Base-by-base conservation (phyloP, 768 basidiomycete species). In the Calocybe indica region DNA sequence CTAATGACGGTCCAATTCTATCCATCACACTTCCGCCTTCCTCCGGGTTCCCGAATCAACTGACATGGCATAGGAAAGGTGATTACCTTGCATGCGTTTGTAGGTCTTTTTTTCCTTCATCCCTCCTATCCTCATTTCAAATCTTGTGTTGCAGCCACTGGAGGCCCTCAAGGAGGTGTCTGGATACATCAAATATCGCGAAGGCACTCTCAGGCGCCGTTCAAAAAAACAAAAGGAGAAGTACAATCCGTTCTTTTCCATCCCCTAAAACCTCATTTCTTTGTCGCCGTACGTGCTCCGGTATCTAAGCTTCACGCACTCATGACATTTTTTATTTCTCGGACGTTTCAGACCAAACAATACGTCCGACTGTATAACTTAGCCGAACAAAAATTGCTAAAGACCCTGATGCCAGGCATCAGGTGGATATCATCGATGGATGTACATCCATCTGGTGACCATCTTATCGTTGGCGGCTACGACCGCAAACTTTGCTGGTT, bases 401-500 rank as follows among this genome's bases (percentile, higher is more conserved):
- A 92, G 72, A 94, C 95, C n/a, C 69, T 98, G 39, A 81, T 76
- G 59, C 90, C 94, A n/a, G 94, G 94, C 45, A 88, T 95, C 53
- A 85, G 82, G 62, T 98, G 95, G 95, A 97, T 99, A 61, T 96
- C 93, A 33, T 89, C 82, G 7, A 86, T 99, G 85, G 94, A 98
- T 62, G 79, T 99, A 22, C 96, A 99, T 67, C 91, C 95, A 14
- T 86, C 87, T 43, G 92, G 92, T 29, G 94, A 98, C 59, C 93
- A 99, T 72, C 73, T 99, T 51, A 92, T 99, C 52, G 90, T 99
- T 43, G 96, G 96, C 50, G 92, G 92, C 40, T 98, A 98, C 65
- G 96, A 99, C 70, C 85, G 89, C 56, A 96, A 97, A 65, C 71
- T 99, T 11, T 94, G 92, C 64, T 99, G 96, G 96, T 98, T 98